Evolutionary conservation across 352 stramenopile genomes (phyloP).

Genomic region (Aphanomyces euteiches): DNA sequence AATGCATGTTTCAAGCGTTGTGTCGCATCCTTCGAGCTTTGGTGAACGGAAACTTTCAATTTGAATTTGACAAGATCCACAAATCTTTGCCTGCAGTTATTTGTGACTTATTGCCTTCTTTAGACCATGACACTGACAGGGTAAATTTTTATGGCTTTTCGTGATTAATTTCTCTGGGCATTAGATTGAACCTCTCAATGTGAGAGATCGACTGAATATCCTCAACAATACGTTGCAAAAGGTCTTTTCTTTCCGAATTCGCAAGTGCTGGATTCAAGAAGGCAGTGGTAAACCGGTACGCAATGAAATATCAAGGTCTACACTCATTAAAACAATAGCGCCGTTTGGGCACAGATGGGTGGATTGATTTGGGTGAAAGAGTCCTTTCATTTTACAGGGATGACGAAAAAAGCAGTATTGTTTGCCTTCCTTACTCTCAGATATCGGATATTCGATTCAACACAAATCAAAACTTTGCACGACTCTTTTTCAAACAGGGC

Average conservation of each 20-base stretch:
- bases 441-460: constrained; percentile 9
- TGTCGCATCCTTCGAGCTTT: constrained; percentile 8
- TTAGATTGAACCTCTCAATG: constrained; percentile 13
- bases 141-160: constrained; percentile 4
- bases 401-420: constrained; percentile 7
- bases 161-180: background rate
- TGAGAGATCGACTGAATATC: constrained; percentile 14
- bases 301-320: background rate
- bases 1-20: constrained; percentile 24
- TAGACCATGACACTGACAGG: background rate
- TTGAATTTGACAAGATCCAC: constrained; percentile 13
- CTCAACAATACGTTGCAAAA: constrained; percentile 1
- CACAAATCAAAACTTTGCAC: constrained; percentile 6
- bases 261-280: constrained; percentile 16
- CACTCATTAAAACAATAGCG: constrained; percentile 2
- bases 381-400: constrained; percentile 19
- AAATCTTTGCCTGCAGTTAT: background rate
- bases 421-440: background rate
- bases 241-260: constrained; percentile 13
- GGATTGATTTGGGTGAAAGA: constrained; percentile 20
- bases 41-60: background rate
- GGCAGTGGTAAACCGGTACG: background rate
- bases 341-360: constrained; percentile 10
- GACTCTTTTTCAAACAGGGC: background rate
- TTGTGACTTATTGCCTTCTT: background rate